Percentiles rank a stretch among this genome's conserved stretches.
These are phyloP conservation scores for Musa beccarii DNA, from an alignment of 176 grass and related monocot genomes.

Conservation along the genomic window DNA sequence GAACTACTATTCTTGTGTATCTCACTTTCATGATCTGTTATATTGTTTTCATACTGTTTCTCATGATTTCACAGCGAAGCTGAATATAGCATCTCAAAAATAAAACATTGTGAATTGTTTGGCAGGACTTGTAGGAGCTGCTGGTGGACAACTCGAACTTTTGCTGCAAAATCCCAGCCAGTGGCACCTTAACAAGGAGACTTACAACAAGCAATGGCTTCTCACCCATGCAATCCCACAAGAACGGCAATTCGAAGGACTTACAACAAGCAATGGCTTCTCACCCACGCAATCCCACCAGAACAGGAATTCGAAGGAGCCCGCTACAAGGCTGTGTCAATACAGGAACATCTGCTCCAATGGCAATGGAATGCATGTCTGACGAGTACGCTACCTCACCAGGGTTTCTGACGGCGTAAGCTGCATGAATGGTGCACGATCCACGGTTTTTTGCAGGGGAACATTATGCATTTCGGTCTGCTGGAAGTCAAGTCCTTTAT, in stretches of 20 bases:
- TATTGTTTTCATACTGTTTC: no score
- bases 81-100: not conserved
- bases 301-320: not conserved
- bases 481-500: not conserved
- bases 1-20: no score
- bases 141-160: slow-evolving; percentile 10
- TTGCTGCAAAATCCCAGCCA: slow-evolving; percentile 2
- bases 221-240: not conserved
- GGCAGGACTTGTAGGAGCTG: slow-evolving; percentile 8
- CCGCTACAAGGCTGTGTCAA: not conserved
- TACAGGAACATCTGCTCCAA: not conserved
- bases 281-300: not conserved
- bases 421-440: not conserved
- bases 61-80: no score
- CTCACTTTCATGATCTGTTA: no score
- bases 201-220: not conserved
- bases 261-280: not conserved
- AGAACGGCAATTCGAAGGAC: not conserved
- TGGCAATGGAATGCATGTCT: slow-evolving; percentile 2
- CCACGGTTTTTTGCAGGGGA: not conserved
- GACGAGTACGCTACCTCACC: no score
- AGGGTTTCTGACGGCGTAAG: no score
- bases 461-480: not conserved
- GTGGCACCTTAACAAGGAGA: not conserved
- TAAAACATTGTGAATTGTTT: not conserved